A percentile compares a stretch with the other conserved stretches of the same genome.
These are phyloP conservation scores for Usnea hakonensis DNA, from an alignment of 495 filamentous ascomycete genomes.

Conservation along the genomic window DNA sequence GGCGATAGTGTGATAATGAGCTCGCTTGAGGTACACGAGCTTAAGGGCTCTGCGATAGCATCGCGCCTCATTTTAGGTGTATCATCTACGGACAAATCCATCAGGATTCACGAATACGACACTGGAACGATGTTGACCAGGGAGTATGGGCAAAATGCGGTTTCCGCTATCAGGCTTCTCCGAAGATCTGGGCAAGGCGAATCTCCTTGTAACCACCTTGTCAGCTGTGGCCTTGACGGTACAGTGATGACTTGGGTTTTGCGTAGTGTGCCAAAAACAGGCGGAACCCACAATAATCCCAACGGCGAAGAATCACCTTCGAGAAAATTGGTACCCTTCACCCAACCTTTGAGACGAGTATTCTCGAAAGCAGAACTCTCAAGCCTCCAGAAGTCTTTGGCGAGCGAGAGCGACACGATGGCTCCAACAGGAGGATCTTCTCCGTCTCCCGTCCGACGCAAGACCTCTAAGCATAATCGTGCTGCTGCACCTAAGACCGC, in stretches of 20 bases:
- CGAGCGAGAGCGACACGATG: conserved; percentile 29
- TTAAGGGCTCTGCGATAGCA: conserved; percentile 28
- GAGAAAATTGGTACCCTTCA: conserved; percentile 41
- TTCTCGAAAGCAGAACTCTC: conserved; percentile 71
- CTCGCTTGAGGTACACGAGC: conserved; percentile 55
- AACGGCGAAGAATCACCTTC: conserved; percentile 37
- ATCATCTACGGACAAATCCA: conserved; percentile 90
- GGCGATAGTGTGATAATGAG: conserved; percentile 77
- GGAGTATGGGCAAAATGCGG: conserved; percentile 88
- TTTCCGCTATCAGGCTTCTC: conserved; percentile 72
- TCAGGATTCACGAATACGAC: conserved; percentile 76
- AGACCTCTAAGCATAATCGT: conserved; percentile 40
- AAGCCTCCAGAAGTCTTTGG: conserved; percentile 56
- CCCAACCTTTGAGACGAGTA: conserved; percentile 61
- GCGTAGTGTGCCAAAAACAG: conserved; percentile 9
- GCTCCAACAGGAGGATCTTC: conserved; percentile 51
- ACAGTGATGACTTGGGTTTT: conserved; percentile 81
- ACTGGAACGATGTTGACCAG: conserved; percentile 69
- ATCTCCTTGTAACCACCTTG: conserved; percentile 36
- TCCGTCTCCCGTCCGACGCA: conserved; percentile 53
- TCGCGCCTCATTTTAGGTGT: conserved; percentile 63
- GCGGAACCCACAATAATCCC: not conserved
- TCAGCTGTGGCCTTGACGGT: conserved; percentile 75
- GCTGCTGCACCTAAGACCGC: conserved; percentile 16
- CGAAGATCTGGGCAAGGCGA: conserved; percentile 43